Evolutionary conservation across 306 rosid species (phyloP).

Genomic region (Adenanthera pavonina): DNA sequence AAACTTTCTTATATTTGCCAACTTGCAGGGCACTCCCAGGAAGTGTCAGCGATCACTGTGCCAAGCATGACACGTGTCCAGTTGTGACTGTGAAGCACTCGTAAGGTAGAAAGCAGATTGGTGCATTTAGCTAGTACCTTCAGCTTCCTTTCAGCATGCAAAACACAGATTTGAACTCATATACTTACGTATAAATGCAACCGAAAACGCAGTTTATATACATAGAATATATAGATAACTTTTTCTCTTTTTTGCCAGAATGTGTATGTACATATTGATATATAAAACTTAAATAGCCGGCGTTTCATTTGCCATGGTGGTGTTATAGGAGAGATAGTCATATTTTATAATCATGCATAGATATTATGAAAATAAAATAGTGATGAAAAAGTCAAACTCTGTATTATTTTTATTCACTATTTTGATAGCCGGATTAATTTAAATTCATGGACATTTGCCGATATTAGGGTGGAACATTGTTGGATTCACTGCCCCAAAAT

Average conservation of each 20-base stretch:
- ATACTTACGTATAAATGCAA: not conserved
- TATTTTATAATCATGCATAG: not conserved
- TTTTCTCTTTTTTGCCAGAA: not conserved
- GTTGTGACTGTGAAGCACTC: conserved; percentile 78
- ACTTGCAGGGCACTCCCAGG: conserved; percentile 75
- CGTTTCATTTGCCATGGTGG: not conserved
- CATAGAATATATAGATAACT: not conserved
- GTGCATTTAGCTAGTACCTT: not conserved
- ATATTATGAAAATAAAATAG: not conserved
- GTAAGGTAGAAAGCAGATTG: not conserved
- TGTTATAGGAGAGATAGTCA: no score
- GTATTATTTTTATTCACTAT: no score
- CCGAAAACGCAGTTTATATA: not conserved
- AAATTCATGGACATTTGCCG: no score
- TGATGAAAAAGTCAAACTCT: not conserved
- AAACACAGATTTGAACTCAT: not conserved
- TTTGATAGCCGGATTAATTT: not conserved
- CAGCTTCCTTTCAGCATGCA: not conserved
- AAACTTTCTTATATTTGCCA: not conserved
- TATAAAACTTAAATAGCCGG: not conserved
- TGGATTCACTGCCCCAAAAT: no score
- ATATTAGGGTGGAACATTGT: no score
- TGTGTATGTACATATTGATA: not conserved
- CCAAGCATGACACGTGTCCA: conserved; percentile 73
- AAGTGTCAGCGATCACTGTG: conserved; percentile 86